A percentile compares a stretch with the other conserved stretches of the same genome.
phyloP scores from a whole-genome alignment of 2,329 filamentous ascomycete genomes.

The Curvularia lunata region DNA sequence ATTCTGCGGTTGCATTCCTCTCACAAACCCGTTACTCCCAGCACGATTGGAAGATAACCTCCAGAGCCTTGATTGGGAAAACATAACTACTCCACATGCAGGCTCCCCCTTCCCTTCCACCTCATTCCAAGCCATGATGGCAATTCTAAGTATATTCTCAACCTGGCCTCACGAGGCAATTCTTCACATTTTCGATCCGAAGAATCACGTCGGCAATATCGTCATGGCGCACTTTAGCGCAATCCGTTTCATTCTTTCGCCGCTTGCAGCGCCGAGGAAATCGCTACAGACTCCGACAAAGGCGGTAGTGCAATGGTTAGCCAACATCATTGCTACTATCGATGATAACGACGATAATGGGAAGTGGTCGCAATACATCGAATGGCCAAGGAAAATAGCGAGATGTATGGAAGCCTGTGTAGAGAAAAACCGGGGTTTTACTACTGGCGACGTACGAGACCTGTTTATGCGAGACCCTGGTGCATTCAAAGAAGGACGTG shows the following conservation, averaged over 20 bases:
- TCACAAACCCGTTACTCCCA: constrained; percentile 20
- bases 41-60: constrained; percentile 1
- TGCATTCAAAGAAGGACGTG: constrained; percentile 36
- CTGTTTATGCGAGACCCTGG: constrained; percentile 50
- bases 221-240: constrained; percentile 27
- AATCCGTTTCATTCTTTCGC: constrained; percentile 23
- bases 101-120: constrained; percentile 5
- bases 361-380: constrained; percentile 43
- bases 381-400: constrained; percentile 38
- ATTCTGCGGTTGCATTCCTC: neutral
- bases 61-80: constrained; percentile 15
- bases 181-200: constrained; percentile 21
- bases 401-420: constrained; percentile 17
- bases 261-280: constrained; percentile 19
- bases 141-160: constrained; percentile 22
- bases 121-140: constrained; percentile 27
- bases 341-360: constrained; percentile 32
- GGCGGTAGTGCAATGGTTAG: constrained; percentile 48
- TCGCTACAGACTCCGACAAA: constrained; percentile 21
- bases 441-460: constrained; percentile 16
- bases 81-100: constrained; percentile 13
- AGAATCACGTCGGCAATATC: constrained; percentile 24
- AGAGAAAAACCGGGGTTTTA: constrained; percentile 17
- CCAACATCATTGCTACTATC: constrained; percentile 42
- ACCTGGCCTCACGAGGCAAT: constrained; percentile 29